phyloP scores from a whole-genome alignment of 768 basidiomycete genomes.

The Lactarius tabidus region DNA sequence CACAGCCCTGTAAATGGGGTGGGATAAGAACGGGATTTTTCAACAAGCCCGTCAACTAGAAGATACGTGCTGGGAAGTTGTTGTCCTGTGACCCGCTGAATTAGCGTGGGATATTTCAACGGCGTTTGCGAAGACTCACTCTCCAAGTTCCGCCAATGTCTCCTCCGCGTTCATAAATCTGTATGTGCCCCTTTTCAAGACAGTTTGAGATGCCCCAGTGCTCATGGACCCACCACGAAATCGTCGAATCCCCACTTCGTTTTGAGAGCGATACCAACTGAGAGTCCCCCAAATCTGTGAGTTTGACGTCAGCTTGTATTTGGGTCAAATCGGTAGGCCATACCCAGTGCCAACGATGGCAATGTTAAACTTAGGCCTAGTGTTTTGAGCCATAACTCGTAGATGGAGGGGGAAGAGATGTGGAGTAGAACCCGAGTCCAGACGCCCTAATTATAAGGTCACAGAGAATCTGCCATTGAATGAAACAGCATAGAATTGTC shows the following conservation, averaged over 20 bases:
- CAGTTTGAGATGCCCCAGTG: neutral
- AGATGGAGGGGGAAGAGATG: neutral
- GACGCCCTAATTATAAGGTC: neutral
- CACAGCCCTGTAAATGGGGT: slow-evolving; percentile 27
- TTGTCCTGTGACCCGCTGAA: slow-evolving; percentile 20
- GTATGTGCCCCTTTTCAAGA: neutral
- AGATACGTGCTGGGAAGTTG: slow-evolving; percentile 24
- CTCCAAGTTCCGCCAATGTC: slow-evolving; percentile 31
- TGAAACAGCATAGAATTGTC: neutral
- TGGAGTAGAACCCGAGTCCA: neutral
- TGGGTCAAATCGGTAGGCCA: neutral
- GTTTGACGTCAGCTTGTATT: neutral
- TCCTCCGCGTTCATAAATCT: slow-evolving; percentile 32
- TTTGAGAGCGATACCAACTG: slow-evolving; percentile 32
- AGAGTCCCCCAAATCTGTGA: slow-evolving; percentile 30
- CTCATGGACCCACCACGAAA: slow-evolving; percentile 30
- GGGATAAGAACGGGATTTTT: neutral
- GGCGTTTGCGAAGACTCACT: slow-evolving; percentile 12
- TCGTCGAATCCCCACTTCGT: slow-evolving; percentile 30
- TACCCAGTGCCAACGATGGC: slow-evolving; percentile 31
- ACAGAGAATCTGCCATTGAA: neutral
- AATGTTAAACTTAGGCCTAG: slow-evolving; percentile 5
- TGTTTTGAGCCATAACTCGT: neutral
- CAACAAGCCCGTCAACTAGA: neutral
- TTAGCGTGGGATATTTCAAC: neutral